Evolutionary conservation across 495 filamentous ascomycete genomes (phyloP).

Genomic region (Sporormia fimetaria): DNA sequence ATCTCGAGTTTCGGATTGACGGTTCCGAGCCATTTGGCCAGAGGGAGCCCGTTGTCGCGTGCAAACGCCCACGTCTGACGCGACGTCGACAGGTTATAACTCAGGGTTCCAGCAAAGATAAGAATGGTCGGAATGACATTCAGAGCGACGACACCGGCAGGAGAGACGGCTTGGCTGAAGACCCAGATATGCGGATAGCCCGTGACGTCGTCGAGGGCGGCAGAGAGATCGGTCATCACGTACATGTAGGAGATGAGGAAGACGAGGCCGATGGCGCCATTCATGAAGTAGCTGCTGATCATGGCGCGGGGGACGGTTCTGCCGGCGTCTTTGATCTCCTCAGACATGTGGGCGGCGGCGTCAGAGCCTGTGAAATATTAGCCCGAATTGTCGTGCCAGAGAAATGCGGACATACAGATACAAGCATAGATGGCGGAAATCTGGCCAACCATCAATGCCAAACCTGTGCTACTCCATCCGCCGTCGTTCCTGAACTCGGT

Average conservation of each 20-base stretch:
- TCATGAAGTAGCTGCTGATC: slow-evolving; percentile 26
- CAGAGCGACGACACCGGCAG: slow-evolving; percentile 39
- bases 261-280: slow-evolving; percentile 26
- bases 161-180: slow-evolving; percentile 41
- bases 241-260: slow-evolving; percentile 22
- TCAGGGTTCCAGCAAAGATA: slow-evolving; percentile 40
- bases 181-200: slow-evolving; percentile 46
- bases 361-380: slow-evolving; percentile 18
- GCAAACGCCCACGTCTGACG: slow-evolving; percentile 52
- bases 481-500: slow-evolving; percentile 43
- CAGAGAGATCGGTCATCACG: slow-evolving; percentile 38
- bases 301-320: slow-evolving; percentile 28
- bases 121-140: slow-evolving; percentile 42
- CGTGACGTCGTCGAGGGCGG: slow-evolving; percentile 29
- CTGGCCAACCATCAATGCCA: slow-evolving; percentile 46
- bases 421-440: slow-evolving; percentile 40
- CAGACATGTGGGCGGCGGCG: slow-evolving; percentile 30
- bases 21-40: slow-evolving; percentile 38
- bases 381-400: not conserved
- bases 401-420: slow-evolving; percentile 14
- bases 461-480: slow-evolving; percentile 43
- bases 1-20: slow-evolving; percentile 36
- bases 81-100: slow-evolving; percentile 45
- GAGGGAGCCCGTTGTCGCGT: slow-evolving; percentile 45
- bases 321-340: slow-evolving; percentile 30